phyloP scores from a whole-genome alignment of 768 basidiomycete species.

The Trametes cingulata region DNA sequence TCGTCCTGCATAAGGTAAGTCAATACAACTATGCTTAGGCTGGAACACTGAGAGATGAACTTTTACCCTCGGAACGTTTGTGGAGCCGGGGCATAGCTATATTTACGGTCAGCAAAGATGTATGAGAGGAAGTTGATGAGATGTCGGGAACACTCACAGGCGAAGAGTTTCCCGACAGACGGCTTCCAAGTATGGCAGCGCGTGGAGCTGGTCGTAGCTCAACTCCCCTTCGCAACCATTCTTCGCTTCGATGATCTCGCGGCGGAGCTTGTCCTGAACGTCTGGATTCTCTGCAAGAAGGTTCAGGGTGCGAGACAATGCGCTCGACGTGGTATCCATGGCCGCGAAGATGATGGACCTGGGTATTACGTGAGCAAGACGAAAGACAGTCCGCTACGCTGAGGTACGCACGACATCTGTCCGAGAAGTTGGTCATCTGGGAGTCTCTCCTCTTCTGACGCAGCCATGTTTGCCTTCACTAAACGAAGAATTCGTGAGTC shows the following conservation, averaged over 20 bases:
- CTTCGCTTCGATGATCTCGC: conserved; percentile 24
- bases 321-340: conserved; percentile 30
- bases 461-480: conserved; percentile 46
- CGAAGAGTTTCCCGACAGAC: conserved; percentile 63
- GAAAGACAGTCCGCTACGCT: not conserved
- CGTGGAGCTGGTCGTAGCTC: conserved; percentile 24
- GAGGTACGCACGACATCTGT: conserved; percentile 35
- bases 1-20: conserved; percentile 35
- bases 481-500: not conserved
- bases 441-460: conserved; percentile 25
- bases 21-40: no score
- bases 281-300: conserved; percentile 26
- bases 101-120: not conserved
- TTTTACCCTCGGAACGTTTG: conserved; percentile 31
- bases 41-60: no score
- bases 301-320: conserved; percentile 25
- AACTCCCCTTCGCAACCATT: not conserved
- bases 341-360: conserved; percentile 30
- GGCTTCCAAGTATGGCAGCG: conserved; percentile 64
- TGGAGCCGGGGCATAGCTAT: conserved; percentile 47
- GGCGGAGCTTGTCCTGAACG: conserved; percentile 28
- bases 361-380: not conserved
- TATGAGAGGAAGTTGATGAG: not conserved
- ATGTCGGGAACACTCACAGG: conserved; percentile 27
- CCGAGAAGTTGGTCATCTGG: conserved; percentile 40